Evolutionary conservation across 306 rosid genomes (phyloP).

Genomic region (Oemleria cerasiformis): DNA sequence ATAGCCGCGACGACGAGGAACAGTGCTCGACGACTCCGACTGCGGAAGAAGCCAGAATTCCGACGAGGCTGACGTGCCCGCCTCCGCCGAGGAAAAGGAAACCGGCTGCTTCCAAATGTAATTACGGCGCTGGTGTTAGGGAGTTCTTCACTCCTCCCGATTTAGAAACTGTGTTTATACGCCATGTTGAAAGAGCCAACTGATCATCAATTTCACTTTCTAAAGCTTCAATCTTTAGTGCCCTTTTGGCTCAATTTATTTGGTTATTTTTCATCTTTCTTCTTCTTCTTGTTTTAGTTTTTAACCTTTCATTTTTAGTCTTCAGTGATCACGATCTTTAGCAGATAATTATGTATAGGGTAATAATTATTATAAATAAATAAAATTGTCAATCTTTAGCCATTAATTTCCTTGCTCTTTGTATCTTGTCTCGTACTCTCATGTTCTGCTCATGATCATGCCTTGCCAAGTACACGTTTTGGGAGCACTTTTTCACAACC

Average conservation of each 20-base stretch:
- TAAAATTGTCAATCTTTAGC: not conserved
- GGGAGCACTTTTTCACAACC: too few species aligned
- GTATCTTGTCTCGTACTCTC: too few species aligned
- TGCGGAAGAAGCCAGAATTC: constrained; percentile 59
- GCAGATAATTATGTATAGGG: constrained; percentile 22
- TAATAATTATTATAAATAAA: constrained; percentile 12
- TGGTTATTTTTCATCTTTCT: not conserved
- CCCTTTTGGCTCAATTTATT: not conserved
- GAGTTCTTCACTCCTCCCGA: constrained; percentile 84
- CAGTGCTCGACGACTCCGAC: constrained; percentile 66
- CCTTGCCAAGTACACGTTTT: too few species aligned
- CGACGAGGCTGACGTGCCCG: constrained; percentile 57
- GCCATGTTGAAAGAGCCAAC: constrained; percentile 56
- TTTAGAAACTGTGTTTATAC: constrained; percentile 70
- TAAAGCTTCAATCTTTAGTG: not conserved
- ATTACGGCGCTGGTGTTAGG: constrained; percentile 30
- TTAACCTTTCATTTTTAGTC: not conserved
- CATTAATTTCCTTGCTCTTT: too few species aligned
- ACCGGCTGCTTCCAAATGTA: constrained; percentile 56
- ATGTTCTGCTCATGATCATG: too few species aligned
- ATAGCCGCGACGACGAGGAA: constrained; percentile 3
- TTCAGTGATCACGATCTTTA: not conserved
- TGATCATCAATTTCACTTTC: constrained; percentile 6
- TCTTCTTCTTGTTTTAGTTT: not conserved
- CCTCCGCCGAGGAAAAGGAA: constrained; percentile 77